These are phyloP conservation scores for Boletus speciosus DNA, from an alignment of 768 basidiomycete genomes.

Conservation along the genomic window DNA sequence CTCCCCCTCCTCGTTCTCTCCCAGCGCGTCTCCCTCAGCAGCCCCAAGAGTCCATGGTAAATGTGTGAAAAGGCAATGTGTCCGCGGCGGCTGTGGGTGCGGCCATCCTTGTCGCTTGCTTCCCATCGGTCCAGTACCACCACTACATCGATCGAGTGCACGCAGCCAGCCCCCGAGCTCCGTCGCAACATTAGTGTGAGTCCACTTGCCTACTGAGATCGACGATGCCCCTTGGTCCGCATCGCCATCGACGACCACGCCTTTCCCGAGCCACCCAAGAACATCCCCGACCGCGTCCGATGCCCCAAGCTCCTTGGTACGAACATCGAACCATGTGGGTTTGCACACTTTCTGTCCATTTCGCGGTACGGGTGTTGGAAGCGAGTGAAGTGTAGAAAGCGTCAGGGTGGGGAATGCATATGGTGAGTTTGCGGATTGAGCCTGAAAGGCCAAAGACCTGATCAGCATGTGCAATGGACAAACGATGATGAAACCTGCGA, in stretches of 20 bases:
- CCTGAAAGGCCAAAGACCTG: slow-evolving; percentile 35
- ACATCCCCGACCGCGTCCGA: slow-evolving; percentile 57
- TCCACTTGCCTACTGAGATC: slow-evolving; percentile 44
- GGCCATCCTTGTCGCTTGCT: not conserved
- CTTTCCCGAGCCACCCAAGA: slow-evolving; percentile 50
- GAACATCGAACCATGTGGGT: slow-evolving; percentile 75
- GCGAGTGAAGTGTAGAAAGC: slow-evolving; percentile 78
- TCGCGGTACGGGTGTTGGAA: slow-evolving; percentile 83
- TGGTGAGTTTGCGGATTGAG: slow-evolving; percentile 57
- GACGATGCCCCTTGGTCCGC: slow-evolving; percentile 1
- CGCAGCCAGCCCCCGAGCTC: slow-evolving; percentile 61
- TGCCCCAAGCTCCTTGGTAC: slow-evolving; percentile 55
- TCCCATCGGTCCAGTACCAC: not conserved
- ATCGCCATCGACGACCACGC: slow-evolving; percentile 13
- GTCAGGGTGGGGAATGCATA: slow-evolving; percentile 85
- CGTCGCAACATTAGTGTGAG: slow-evolving; percentile 44
- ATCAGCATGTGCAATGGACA: not conserved
- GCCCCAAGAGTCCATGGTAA: slow-evolving; percentile 42
- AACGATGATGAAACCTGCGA: not conserved
- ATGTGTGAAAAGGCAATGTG: slow-evolving; percentile 51
- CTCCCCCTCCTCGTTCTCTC: slow-evolving; percentile 29
- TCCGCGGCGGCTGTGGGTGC: slow-evolving; percentile 17
- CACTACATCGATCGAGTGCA: slow-evolving; percentile 35
- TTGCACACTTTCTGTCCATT: slow-evolving; percentile 82
- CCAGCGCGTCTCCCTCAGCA: slow-evolving; percentile 20